These are phyloP conservation scores for Podospora tetraspora DNA, from an alignment of 495 filamentous ascomycete genomes.

Conservation along the genomic window DNA sequence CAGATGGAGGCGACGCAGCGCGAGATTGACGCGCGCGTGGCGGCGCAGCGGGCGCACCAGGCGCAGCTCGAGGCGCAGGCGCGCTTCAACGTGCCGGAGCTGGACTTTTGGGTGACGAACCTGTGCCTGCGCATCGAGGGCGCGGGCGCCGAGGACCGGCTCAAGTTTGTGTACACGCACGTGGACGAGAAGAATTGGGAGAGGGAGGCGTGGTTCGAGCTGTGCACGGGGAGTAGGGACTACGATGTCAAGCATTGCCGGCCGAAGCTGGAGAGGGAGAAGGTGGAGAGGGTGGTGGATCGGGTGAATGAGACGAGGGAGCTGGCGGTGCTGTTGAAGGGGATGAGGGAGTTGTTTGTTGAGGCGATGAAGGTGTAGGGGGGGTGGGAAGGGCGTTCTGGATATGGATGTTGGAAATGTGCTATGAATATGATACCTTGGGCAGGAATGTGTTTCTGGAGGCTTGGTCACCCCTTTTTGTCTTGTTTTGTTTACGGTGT, in stretches of 20 bases:
- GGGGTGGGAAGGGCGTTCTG: not conserved
- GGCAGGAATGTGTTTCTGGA: not conserved
- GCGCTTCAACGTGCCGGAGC: conserved; percentile 80
- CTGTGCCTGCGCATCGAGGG: conserved; percentile 87
- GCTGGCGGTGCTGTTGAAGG: conserved; percentile 74
- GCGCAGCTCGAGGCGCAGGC: conserved; percentile 71
- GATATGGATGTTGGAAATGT: not conserved
- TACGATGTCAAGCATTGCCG: conserved; percentile 73
- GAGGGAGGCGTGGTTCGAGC: conserved; percentile 87
- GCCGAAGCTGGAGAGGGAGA: conserved; percentile 72
- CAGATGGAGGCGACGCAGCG: conserved; percentile 77
- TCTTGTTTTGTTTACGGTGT: not conserved
- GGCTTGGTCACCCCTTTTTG: not conserved
- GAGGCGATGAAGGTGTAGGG: conserved; percentile 48
- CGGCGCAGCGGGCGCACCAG: conserved; percentile 47
- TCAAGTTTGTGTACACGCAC: conserved; percentile 91
- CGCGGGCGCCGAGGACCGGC: conserved; percentile 70
- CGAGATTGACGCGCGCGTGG: conserved; percentile 51
- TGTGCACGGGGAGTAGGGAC: conserved; percentile 72
- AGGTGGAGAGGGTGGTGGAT: conserved; percentile 68
- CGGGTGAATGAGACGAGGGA: conserved; percentile 78
- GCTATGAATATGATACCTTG: conserved; percentile 3
- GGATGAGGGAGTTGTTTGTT: conserved; percentile 84
- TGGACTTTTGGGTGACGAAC: conserved; percentile 92
- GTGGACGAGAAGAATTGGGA: conserved; percentile 83